phyloP scores from a whole-genome alignment of 768 basidiomycete genomes.

The Mycena epipterygia region DNA sequence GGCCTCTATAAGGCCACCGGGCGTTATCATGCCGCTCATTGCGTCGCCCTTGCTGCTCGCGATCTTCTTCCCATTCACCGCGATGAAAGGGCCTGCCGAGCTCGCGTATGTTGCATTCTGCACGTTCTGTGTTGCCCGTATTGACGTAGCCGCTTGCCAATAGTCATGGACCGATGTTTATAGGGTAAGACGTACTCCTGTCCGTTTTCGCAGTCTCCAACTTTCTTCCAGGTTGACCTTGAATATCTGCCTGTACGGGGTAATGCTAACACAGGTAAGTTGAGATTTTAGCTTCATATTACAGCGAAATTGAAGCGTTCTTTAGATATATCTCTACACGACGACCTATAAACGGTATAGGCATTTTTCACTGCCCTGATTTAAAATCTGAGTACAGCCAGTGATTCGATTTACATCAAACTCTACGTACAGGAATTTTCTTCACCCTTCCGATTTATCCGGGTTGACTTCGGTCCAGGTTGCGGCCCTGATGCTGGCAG shows the following conservation, averaged over 20 bases:
- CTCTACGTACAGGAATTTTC: constrained; percentile 31
- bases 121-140: background rate
- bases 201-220: background rate
- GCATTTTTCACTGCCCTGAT: background rate
- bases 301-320: background rate
- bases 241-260: constrained; percentile 41
- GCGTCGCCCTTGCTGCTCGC: constrained; percentile 24
- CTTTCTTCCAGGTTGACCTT: constrained; percentile 14
- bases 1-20: constrained; percentile 32
- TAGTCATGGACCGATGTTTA: constrained; percentile 33
- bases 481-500: constrained; percentile 49
- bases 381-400: constrained; percentile 21
- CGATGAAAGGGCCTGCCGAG: constrained; percentile 30
- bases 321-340: constrained; percentile 38
- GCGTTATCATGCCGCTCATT: constrained; percentile 18
- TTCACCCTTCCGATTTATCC: background rate
- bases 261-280: constrained; percentile 37
- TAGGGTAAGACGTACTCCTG: constrained; percentile 2
- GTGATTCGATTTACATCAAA: constrained; percentile 34
- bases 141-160: background rate
- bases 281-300: background rate
- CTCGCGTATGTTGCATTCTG: constrained; percentile 23
- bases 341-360: constrained; percentile 38
- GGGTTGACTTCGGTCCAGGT: constrained; percentile 43
- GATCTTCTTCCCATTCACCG: background rate